Base-by-base conservation (phyloP, 805 yeast species). In the Metschnikowia corniflorae region DNA sequence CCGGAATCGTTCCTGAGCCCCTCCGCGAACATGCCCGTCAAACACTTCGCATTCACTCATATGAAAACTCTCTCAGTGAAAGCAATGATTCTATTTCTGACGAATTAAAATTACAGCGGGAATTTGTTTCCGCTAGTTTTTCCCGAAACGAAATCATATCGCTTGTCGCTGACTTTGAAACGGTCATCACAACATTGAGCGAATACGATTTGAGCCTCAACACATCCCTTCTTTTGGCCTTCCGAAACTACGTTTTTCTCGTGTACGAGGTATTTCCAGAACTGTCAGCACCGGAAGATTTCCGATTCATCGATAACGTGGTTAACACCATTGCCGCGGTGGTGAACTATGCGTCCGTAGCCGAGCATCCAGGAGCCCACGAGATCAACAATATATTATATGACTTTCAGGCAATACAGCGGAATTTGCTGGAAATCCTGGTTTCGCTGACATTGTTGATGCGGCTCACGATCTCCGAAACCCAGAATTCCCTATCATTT, bases 341-440 rank as follows among this genome's bases (percentile, higher is more conserved):
- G 6, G 51, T 56, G 5, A 61, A 63, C 16, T 63, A 50, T 35
- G 65, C 59, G 37, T 55, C 57, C 24, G 46, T 44, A 16, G 60
- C 49, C 6, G 48, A 40, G 4, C 28, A 35, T 15, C 50, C 50
- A 6, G 60, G 51, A 3, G 34, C 37, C 21, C 26, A 43, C 7
- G 38, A 46, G 14, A 50, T 60, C 4, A 54, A 47, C 26, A 49
- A 45, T 6, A 47, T 49, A 6, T 57, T 65, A 9, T 26, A 38
- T 12, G 33, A 50, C 15, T 47, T 65, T 20, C 51, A 47, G 29
- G 36, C 40, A 3, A 43, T 57, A 5, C 67, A 62, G 23, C 5
- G 22, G 22, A 18, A 15, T 3, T 16, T 43, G 8, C 16, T 31
- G 16, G 33, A 25, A n/a, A 25, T 28, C 3, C 33, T n/a, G 16